These are phyloP conservation scores for Taxillus chinensis DNA, from an alignment of 164 flowering plant species.

Conservation along the genomic window DNA sequence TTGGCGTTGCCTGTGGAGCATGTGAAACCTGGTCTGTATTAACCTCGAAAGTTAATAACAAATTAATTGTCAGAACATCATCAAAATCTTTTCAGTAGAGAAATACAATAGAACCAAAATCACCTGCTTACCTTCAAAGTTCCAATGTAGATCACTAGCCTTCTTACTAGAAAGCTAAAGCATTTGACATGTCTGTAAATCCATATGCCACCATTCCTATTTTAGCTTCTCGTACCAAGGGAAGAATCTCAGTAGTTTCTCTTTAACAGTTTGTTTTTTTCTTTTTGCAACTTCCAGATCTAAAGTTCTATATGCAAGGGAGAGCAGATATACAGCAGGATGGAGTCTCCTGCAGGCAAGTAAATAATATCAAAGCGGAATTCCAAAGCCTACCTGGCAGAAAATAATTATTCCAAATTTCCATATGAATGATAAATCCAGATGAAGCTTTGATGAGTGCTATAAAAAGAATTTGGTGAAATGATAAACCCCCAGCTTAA, in stretches of 20 bases:
- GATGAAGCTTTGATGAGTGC: no score
- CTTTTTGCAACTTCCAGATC: constrained; percentile 71
- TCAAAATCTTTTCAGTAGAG: no score
- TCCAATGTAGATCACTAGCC: no score
- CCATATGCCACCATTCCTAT: constrained; percentile 8
- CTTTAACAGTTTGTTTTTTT: constrained; percentile 33
- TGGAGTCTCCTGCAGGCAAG: constrained; percentile 74
- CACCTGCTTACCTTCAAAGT: no score
- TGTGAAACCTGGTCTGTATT: no score
- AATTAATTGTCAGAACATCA: no score
- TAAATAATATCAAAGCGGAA: background rate
- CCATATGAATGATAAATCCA: background rate
- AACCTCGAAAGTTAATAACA: no score
- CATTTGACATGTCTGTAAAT: background rate
- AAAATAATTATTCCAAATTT: background rate
- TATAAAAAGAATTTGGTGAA: no score
- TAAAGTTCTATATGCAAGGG: constrained; percentile 86
- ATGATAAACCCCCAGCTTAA: no score
- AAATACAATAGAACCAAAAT: no score
- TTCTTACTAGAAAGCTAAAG: background rate
- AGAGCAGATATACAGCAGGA: constrained; percentile 82
- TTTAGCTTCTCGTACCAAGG: constrained; percentile 64
- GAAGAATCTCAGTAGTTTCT: constrained; percentile 33
- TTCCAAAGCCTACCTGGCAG: background rate
- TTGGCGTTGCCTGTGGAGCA: no score